phyloP scores from a whole-genome alignment of 2,329 filamentous ascomycete genomes.

The Amesomyces nigricolor region DNA sequence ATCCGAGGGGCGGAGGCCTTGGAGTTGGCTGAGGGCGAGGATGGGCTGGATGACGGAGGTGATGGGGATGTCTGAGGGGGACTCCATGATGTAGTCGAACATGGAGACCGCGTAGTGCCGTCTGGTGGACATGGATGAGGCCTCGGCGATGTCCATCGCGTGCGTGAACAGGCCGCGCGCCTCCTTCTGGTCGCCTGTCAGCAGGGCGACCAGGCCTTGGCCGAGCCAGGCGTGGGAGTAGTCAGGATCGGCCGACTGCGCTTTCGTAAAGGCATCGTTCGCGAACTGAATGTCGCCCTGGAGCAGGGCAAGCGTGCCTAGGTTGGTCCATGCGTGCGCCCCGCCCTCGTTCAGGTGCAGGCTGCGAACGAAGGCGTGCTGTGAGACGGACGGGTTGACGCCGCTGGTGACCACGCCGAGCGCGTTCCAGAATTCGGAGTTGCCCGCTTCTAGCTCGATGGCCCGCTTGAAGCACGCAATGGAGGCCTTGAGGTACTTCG shows the following conservation, averaged over 20 bases:
- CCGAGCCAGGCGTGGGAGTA: slow-evolving; percentile 92
- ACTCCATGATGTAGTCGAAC: slow-evolving; percentile 72
- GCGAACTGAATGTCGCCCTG: slow-evolving; percentile 82
- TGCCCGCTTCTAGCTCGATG: slow-evolving; percentile 91
- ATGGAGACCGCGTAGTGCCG: slow-evolving; percentile 73
- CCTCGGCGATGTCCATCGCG: slow-evolving; percentile 85
- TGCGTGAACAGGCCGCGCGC: slow-evolving; percentile 85
- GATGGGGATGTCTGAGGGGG: slow-evolving; percentile 45
- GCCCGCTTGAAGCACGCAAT: slow-evolving; percentile 90
- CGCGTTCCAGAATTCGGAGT: slow-evolving; percentile 95
- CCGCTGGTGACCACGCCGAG: slow-evolving; percentile 84
- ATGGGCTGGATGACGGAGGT: slow-evolving; percentile 75
- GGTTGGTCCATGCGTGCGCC: slow-evolving; percentile 81
- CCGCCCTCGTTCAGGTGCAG: slow-evolving; percentile 88
- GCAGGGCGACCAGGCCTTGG: slow-evolving; percentile 76
- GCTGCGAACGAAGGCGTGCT: slow-evolving; percentile 89
- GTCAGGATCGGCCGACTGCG: slow-evolving; percentile 91
- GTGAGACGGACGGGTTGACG: slow-evolving; percentile 79
- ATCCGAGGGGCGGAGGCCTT: slow-evolving; percentile 63
- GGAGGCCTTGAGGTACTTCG: slow-evolving; percentile 70
- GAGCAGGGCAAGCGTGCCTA: slow-evolving; percentile 78
- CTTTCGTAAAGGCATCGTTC: slow-evolving; percentile 81
- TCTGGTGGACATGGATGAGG: slow-evolving; percentile 66
- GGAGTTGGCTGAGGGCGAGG: slow-evolving; percentile 80
- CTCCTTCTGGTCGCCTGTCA: slow-evolving; percentile 68